These are phyloP conservation scores for Coccomyxa subellipsoidea DNA, from an alignment of 163 green algal genomes.

Conservation along the genomic window DNA sequence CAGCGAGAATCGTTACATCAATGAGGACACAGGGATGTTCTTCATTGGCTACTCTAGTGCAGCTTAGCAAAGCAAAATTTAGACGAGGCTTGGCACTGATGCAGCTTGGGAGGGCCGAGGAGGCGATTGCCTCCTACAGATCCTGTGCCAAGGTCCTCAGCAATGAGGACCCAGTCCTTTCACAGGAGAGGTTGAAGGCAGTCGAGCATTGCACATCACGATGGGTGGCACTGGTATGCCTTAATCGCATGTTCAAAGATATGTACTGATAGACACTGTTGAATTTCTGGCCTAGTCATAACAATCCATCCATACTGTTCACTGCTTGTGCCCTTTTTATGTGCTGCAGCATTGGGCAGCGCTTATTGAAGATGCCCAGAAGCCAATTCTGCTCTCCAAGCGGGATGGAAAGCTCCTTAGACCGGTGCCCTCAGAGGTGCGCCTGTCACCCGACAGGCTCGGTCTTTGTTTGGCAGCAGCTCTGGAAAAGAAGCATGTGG, in stretches of 20 bases:
- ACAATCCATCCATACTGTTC: not conserved
- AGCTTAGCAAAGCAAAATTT: not conserved
- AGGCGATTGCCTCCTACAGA: not conserved
- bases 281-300: not conserved
- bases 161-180: not conserved
- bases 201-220: not conserved
- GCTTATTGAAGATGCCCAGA: slow-evolving; percentile 23
- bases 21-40: not conserved
- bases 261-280: not conserved
- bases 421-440: slow-evolving; percentile 23
- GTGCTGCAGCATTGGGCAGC: slow-evolving; percentile 24
- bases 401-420: slow-evolving; percentile 38
- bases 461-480: not conserved
- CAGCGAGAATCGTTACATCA: not conserved
- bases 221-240: not conserved
- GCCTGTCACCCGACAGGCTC: slow-evolving; percentile 6
- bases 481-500: not conserved
- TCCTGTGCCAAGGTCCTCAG: not conserved
- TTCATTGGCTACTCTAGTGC: not conserved
- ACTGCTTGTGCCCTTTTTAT: not conserved
- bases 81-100: not conserved
- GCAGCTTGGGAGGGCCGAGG: not conserved
- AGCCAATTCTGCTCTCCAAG: slow-evolving; percentile 28
- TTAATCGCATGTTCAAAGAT: too few relatives aligned
- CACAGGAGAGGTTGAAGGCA: not conserved